phyloP scores from a whole-genome alignment of 306 rosid genomes.

The Alnus glutinosa region DNA sequence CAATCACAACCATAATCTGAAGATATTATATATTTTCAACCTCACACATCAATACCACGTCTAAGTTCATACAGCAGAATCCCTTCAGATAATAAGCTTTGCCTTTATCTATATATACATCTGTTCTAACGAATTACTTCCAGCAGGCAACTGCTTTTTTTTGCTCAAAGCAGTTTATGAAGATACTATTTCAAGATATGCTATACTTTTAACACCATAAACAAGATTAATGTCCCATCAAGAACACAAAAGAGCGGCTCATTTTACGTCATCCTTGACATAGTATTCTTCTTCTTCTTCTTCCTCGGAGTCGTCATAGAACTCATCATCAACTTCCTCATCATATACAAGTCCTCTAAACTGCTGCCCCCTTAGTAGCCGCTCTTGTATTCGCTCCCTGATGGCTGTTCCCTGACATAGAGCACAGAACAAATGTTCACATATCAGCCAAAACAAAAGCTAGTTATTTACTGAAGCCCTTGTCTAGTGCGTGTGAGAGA shows the following conservation, averaged over 20 bases:
- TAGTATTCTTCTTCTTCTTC: slow-evolving; percentile 40
- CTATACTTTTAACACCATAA: neutral
- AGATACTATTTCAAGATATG: neutral
- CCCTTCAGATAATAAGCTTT: neutral
- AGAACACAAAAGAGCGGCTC: neutral
- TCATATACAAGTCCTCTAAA: slow-evolving; percentile 31
- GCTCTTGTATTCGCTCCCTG: slow-evolving; percentile 93
- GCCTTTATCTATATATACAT: neutral
- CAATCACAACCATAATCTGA: too few relatives aligned
- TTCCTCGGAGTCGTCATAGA: neutral
- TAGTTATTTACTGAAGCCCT: neutral
- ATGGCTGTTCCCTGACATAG: slow-evolving; percentile 85
- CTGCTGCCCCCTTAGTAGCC: slow-evolving; percentile 67
- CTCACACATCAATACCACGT: neutral
- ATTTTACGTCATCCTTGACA: slow-evolving; percentile 44
- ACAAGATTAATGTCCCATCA: neutral
- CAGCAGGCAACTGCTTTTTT: neutral
- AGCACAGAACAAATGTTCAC: slow-evolving; percentile 28
- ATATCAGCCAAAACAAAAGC: neutral
- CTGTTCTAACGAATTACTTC: neutral
- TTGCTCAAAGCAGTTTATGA: neutral
- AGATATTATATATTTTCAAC: neutral
- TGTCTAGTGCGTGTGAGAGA: neutral
- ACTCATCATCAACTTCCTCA: slow-evolving; percentile 35
- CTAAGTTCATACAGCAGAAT: neutral